Base-by-base conservation (phyloP, 2,329 filamentous ascomycete genomes). In the Exophiala mesophila region DNA sequence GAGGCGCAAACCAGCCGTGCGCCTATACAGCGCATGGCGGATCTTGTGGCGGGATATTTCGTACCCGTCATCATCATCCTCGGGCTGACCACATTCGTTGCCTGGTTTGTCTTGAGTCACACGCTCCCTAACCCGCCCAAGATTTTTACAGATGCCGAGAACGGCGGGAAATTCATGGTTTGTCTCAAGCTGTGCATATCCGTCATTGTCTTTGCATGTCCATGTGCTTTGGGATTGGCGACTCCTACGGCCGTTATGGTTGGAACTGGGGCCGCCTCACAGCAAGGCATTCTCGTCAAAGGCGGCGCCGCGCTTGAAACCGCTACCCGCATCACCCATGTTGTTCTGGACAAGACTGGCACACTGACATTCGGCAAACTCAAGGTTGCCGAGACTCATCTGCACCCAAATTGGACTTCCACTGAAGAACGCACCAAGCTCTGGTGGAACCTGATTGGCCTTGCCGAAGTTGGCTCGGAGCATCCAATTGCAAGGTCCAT, bases 201-300 rank as follows among this genome's bases (percentile, higher is more conserved):
- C 0, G 92, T 98, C 54, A 94, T 98, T 59, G 92, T 97, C 15
- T 96, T 98, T 63, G 92, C 92, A 3, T 98, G 92, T 60, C 92
- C 92, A 13, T 98, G 92, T 60, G 92, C 92, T 1, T 78, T 98
- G n/a, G 92, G 92, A 42, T 76, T 98, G 13, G 89, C 88, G 17
- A 97, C 92, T 1, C 92, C 92, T 2, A 98, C 92, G 0, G 92
- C 92, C 2, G 89, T 98, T 61, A 97, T 98, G 92, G 92, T 98
- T 20, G 92, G 92, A 31, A 97, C 92, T n/a, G 92, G 92, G 45
- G 82, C 96, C 21, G 92, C 92, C 37, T 92, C 92, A 2, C 86
- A 96, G 64, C 84, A 95, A 55, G 92, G 92, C 17, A 98, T 98
- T 55, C 72, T 98, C n/a, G 88, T 97, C 63, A 98, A 98, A 67